These are phyloP conservation scores for Powellomyces hirtus DNA, from an alignment of 192 early-diverging fungal species.

Conservation along the genomic window DNA sequence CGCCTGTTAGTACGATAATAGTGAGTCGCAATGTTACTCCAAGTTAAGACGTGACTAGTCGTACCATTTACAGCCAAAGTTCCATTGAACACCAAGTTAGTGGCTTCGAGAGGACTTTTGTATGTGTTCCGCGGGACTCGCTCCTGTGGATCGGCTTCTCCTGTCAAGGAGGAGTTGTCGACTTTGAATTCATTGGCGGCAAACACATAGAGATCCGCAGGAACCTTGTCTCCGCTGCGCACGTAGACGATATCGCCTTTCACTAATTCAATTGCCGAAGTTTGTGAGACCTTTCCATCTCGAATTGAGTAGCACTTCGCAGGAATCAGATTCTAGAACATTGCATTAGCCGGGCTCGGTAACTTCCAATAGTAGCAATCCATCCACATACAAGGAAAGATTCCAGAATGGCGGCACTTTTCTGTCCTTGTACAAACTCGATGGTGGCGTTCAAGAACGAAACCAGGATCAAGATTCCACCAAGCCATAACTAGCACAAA, in stretches of 20 bases:
- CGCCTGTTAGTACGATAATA: conserved; percentile 59
- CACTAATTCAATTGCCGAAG: conserved; percentile 73
- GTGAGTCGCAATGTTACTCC: not conserved
- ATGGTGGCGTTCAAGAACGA: conserved; percentile 88
- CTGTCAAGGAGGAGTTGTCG: conserved; percentile 95
- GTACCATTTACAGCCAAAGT: conserved; percentile 65
- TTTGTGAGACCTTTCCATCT: conserved; percentile 65
- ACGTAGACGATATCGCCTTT: conserved; percentile 86
- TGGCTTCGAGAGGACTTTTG: conserved; percentile 86
- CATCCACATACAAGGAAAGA: conserved; percentile 78
- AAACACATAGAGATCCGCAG: conserved; percentile 86
- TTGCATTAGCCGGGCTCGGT: not conserved
- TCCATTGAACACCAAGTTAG: conserved; percentile 88
- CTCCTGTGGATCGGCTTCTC: conserved; percentile 93
- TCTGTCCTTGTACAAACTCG: conserved; percentile 91
- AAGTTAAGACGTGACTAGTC: too few species aligned
- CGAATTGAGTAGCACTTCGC: conserved; percentile 78
- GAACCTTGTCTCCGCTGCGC: conserved; percentile 91
- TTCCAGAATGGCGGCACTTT: conserved; percentile 83
- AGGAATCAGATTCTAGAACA: conserved; percentile 74
- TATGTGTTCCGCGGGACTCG: conserved; percentile 61
- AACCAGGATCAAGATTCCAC: conserved; percentile 83
- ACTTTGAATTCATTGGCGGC: conserved; percentile 85
- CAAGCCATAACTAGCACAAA: conserved; percentile 46
- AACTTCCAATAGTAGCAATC: not conserved